Base-by-base conservation (phyloP, 208 protist species). In the Trypanosoma brucei region DNA sequence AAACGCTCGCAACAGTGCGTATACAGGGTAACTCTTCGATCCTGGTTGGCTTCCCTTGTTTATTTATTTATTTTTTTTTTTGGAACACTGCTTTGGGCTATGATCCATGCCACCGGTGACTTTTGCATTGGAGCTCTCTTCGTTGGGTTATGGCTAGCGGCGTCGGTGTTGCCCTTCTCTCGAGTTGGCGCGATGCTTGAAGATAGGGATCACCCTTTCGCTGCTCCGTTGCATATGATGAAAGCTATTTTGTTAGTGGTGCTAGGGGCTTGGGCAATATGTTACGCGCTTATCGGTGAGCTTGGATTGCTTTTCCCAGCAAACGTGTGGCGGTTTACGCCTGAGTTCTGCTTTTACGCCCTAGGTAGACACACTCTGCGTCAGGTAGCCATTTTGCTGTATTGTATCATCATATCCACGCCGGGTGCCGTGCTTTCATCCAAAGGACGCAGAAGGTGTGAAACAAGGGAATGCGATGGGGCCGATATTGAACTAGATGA, bases 341-440 rank as follows among this genome's bases (percentile, higher is more conserved):
- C 39, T 9, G 44, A 35, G 3, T 65, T 39, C 50, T 2, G 51
- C 13, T 65, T 49, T 39, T 14, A 65, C 35, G 31, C 62, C 1
- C 0, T 71, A 11, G 58, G 63, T 6, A 7, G 59, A 11, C 46
- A 63, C 9, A 13, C 54, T 14, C 35, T 63, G 8, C 46, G 58
- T 13, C 65, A 55, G 38, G 5, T 37, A 22, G 35, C 53, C 2
- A 37, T 65, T 6, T 4, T 59, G 3, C 36, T 71, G 1, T 71
- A 63, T 11, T 65, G 57, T 39, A 31, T 59, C 34, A 59, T 71
- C 1, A 45, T 71, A 5, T 65, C 65, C 11, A 65, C 65, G 7
- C 59, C 65, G 30, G 65, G 55, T 36, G 50, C 57, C 42, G 42
- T 46, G 6, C 11, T 34, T 5, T 2, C 1, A 51, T 31, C 3